These are phyloP conservation scores for Antarctomyces pellizariae DNA, from an alignment of 495 filamentous ascomycete species.

Conservation along the genomic window DNA sequence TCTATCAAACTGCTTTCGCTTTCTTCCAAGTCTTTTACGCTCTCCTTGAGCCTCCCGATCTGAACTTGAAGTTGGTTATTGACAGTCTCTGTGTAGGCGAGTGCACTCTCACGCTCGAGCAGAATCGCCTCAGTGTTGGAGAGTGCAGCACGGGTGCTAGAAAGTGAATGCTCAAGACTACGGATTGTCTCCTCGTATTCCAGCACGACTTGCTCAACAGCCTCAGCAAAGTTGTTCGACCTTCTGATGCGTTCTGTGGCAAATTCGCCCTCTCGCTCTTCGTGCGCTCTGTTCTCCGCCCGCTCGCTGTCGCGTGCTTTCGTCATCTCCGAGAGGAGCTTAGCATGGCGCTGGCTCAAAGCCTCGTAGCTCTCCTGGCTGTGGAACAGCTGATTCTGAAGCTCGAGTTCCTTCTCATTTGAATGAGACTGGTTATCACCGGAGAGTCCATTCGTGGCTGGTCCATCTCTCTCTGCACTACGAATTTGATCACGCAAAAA, in stretches of 20 bases:
- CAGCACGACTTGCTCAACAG: conserved; percentile 83
- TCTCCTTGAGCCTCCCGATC: conserved; percentile 69
- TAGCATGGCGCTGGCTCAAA: conserved; percentile 77
- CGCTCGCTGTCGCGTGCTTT: conserved; percentile 49
- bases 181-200: conserved; percentile 99
- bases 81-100: conserved; percentile 75
- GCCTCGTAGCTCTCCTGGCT: conserved; percentile 85
- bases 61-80: conserved; percentile 74
- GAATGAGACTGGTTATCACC: conserved; percentile 28
- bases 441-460: conserved; percentile 19
- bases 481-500: conserved; percentile 90
- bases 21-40: no score
- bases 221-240: conserved; percentile 83
- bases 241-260: conserved; percentile 78
- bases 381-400: conserved; percentile 87
- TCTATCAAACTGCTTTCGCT: no score
- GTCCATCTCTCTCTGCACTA: conserved; percentile 32
- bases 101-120: conserved; percentile 81
- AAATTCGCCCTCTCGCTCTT: conserved; percentile 42
- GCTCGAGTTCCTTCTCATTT: conserved; percentile 64
- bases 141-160: conserved; percentile 66
- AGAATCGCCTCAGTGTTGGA: conserved; percentile 64
- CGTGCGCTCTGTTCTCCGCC: conserved; percentile 23
- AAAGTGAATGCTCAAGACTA: conserved; percentile 72
- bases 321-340: conserved; percentile 82